phyloP scores from a whole-genome alignment of 192 early-diverging fungal species.

The Jimgerdemannia lactiflua region DNA sequence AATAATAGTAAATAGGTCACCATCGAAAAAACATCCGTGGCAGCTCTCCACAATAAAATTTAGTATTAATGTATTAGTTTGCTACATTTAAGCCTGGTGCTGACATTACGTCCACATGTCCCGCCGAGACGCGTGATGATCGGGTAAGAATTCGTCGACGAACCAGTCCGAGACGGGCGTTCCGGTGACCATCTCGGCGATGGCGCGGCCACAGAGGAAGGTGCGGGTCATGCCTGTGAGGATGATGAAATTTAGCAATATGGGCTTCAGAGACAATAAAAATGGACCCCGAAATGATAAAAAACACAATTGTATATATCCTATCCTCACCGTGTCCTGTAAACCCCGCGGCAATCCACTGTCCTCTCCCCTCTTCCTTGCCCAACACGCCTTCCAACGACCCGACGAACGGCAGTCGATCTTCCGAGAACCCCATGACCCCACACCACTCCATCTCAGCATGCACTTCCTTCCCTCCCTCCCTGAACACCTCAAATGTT shows the following conservation, averaged over 20 bases:
- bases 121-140: constrained; percentile 6
- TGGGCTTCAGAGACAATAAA: neutral
- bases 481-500: constrained; percentile 5
- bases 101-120: neutral
- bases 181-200: constrained; percentile 16
- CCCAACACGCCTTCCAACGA: neutral
- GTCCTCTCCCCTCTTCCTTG: neutral
- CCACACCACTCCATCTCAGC: constrained; percentile 22
- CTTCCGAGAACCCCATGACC: constrained; percentile 15
- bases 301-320: neutral
- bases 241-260: neutral
- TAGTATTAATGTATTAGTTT: no score
- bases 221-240: constrained; percentile 21
- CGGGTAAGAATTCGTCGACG: constrained; percentile 5
- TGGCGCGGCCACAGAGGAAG: constrained; percentile 15
- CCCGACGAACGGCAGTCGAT: constrained; percentile 14
- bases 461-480: neutral
- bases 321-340: constrained; percentile 13
- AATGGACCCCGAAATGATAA: neutral
- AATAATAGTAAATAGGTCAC: no score
- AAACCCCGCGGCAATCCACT: constrained; percentile 13
- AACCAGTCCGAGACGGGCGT: constrained; percentile 9
- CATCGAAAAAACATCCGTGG: no score
- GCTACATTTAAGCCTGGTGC: neutral
- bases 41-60: no score